Evolutionary conservation across 129 eudicot species (phyloP).

Genomic region (Saussurea involucrata): DNA sequence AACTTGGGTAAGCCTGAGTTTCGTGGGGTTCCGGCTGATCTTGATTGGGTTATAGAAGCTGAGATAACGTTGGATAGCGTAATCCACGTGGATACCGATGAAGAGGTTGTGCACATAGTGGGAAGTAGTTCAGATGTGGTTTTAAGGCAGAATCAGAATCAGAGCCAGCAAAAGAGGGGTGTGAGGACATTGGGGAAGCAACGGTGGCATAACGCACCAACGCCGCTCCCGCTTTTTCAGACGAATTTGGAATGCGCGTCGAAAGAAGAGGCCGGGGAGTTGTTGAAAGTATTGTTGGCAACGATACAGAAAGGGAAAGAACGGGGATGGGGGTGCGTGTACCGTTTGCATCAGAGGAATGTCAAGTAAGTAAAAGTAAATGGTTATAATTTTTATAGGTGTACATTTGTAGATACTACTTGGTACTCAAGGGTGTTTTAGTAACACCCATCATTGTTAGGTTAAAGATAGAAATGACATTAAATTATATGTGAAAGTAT

Average conservation of each 20-base stretch:
- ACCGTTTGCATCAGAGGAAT: constrained; percentile 76
- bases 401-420: constrained; percentile 1
- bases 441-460: neutral
- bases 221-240: constrained; percentile 63
- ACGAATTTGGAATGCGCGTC: constrained; percentile 57
- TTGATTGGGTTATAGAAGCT: constrained; percentile 67
- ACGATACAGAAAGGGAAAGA: constrained; percentile 67
- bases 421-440: neutral
- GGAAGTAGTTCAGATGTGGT: constrained; percentile 70
- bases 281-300: constrained; percentile 50
- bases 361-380: constrained; percentile 39
- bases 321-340: constrained; percentile 60
- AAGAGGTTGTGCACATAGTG: constrained; percentile 79
- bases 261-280: constrained; percentile 60
- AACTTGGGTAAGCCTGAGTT: constrained; percentile 58
- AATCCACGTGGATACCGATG: constrained; percentile 71
- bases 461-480: neutral
- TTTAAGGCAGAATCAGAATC: constrained; percentile 36
- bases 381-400: neutral
- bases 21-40: constrained; percentile 78
- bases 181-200: constrained; percentile 29
- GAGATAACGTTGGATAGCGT: constrained; percentile 77
- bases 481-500: neutral
- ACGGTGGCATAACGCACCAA: constrained; percentile 42
- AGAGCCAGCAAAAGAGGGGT: constrained; percentile 38